Conservation (phyloP, 2,329 filamentous ascomycete genomes). For the Aspergillus fructus region DNA sequence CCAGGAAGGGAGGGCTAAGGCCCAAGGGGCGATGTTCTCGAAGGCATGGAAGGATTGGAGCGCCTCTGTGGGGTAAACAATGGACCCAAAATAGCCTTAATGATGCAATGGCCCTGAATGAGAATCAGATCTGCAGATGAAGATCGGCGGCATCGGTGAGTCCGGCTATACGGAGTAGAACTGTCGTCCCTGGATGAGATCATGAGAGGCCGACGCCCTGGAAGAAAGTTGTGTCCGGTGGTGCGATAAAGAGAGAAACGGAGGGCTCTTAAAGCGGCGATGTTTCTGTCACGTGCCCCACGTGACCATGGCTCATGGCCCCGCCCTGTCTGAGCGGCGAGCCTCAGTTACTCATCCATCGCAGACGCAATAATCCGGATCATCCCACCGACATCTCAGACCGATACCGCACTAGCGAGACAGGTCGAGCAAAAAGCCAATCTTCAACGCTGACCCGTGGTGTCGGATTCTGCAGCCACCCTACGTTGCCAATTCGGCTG, state of each 20-base stretch:
- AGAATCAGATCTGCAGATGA: background rate
- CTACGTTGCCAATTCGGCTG: background rate
- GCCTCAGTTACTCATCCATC: conserved; percentile 2
- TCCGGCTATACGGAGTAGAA: background rate
- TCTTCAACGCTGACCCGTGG: background rate
- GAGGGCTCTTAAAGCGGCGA: background rate
- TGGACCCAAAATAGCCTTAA: background rate
- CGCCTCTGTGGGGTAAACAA: background rate
- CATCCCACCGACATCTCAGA: conserved; percentile 3
- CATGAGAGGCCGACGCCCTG: background rate
- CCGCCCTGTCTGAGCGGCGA: background rate
- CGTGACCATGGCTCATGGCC: background rate
- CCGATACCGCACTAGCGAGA: background rate
- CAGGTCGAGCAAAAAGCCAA: background rate
- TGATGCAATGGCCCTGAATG: conserved; percentile 3
- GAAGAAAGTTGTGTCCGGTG: too few relatives aligned
- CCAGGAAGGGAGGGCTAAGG: too few relatives aligned
- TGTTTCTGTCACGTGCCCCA: background rate
- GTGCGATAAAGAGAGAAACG: too few relatives aligned
- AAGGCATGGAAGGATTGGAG: conserved; percentile 1
- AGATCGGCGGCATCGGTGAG: background rate
- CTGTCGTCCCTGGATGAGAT: background rate
- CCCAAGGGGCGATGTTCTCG: background rate
- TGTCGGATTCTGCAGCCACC: background rate
- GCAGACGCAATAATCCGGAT: conserved; percentile 2